Evolutionary conservation across 495 filamentous ascomycete genomes (phyloP).

Genomic region (Hyaloscypha finlandica): DNA sequence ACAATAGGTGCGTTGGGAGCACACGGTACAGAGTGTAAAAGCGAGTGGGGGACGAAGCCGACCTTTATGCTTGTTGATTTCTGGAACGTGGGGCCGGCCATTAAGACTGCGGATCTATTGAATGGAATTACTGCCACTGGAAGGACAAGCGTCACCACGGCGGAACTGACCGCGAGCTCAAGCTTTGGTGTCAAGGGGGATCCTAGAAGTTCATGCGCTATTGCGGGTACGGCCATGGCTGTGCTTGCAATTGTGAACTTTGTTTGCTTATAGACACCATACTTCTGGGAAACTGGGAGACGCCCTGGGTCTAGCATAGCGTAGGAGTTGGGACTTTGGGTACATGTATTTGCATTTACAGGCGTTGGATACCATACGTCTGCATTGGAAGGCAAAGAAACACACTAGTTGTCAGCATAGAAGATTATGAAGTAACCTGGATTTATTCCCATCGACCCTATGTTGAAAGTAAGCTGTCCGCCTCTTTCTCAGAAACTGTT

Average conservation of each 20-base stretch:
- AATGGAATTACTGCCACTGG: conserved; percentile 55
- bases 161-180: conserved; percentile 15
- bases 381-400: too few species aligned
- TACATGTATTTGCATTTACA: too few species aligned
- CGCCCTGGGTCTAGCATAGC: too few species aligned
- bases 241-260: conserved; percentile 29
- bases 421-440: too few species aligned
- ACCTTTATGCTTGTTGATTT: conserved; percentile 70
- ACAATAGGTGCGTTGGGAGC: conserved; percentile 57
- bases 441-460: too few species aligned
- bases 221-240: conserved; percentile 20
- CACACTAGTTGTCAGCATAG: too few species aligned
- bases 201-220: neutral
- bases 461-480: too few species aligned
- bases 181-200: conserved; percentile 4
- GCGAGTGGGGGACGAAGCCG: conserved; percentile 55
- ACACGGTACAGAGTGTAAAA: conserved; percentile 54
- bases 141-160: conserved; percentile 32
- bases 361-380: too few species aligned
- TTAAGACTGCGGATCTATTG: conserved; percentile 55
- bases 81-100: conserved; percentile 61
- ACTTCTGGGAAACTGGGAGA: too few species aligned
- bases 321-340: too few species aligned
- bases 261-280: conserved; percentile 15
- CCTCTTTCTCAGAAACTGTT: too few species aligned